A percentile compares a stretch with the other conserved stretches of the same genome.
Conservation (phyloP, 805 yeast species). For the Yarrowia sp. region DNA sequence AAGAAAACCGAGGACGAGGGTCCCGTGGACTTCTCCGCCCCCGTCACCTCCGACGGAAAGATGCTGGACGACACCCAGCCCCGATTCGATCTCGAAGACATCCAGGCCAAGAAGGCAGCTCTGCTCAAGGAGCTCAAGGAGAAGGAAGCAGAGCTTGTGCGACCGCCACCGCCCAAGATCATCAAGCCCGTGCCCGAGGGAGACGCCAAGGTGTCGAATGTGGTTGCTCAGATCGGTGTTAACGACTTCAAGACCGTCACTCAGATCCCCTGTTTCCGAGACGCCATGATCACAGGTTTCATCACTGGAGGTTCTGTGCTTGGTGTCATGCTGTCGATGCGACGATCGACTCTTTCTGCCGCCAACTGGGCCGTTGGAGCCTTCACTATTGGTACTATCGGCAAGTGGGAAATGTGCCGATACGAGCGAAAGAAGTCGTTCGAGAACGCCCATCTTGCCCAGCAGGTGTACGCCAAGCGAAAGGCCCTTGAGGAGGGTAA, state of each 20-base stretch:
- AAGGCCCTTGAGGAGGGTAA: constrained; percentile 32
- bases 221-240: constrained; percentile 41
- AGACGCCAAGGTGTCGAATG: constrained; percentile 26
- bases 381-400: constrained; percentile 75
- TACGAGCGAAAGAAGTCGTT: constrained; percentile 69
- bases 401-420: constrained; percentile 95
- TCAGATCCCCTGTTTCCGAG: constrained; percentile 51
- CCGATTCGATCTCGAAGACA: constrained; percentile 34
- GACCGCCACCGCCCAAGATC: constrained; percentile 28
- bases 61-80: constrained; percentile 22
- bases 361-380: constrained; percentile 87
- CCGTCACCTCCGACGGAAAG: neutral
- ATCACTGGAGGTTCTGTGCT: constrained; percentile 48
- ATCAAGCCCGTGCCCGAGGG: constrained; percentile 38
- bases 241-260: constrained; percentile 49
- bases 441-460: constrained; percentile 73
- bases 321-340: constrained; percentile 45
- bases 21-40: constrained; percentile 32
- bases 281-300: constrained; percentile 50
- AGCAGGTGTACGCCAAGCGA: constrained; percentile 48
- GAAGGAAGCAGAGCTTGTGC: constrained; percentile 28
- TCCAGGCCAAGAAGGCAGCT: constrained; percentile 34
- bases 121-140: constrained; percentile 35
- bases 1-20: constrained; percentile 2
- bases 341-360: constrained; percentile 50